Evolutionary conservation across 75 land plant species (phyloP).

Genomic region (Selaginella tamariscina): DNA sequence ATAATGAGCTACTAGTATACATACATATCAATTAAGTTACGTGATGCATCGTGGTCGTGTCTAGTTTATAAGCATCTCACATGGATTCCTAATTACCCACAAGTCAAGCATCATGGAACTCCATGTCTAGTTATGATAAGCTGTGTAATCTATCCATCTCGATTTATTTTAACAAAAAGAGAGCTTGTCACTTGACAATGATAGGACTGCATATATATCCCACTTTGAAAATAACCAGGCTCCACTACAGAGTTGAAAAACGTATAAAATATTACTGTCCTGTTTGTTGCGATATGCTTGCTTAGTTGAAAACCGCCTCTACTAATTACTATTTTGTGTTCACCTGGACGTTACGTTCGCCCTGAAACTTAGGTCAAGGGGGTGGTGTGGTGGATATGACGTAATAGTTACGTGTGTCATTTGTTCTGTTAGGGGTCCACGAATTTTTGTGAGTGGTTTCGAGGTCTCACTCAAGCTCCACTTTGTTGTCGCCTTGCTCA

Average conservation of each 20-base stretch:
- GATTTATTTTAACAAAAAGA: not conserved
- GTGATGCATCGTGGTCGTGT: no score
- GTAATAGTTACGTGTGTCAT: not conserved
- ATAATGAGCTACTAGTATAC: no score
- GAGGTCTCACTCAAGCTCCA: not conserved
- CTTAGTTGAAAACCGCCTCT: not conserved
- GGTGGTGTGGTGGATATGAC: no score
- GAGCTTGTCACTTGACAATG: slow-evolving; percentile 1
- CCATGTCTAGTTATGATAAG: not conserved
- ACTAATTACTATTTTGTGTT: not conserved
- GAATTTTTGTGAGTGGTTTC: not conserved
- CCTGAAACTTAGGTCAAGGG: no score
- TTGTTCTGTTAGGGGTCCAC: not conserved
- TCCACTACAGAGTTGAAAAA: not conserved
- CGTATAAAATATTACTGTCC: no score
- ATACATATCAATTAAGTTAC: no score
- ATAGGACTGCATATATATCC: not conserved
- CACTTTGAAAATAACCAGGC: not conserved
- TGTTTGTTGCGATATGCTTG: not conserved
- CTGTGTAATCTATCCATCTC: not conserved
- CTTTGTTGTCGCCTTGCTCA: not conserved
- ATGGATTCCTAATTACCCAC: not conserved
- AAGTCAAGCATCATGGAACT: not conserved
- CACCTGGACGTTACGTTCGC: not conserved
- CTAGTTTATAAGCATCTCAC: no score